These are phyloP conservation scores for Suillus weaverae DNA, from an alignment of 768 basidiomycete genomes.

Conservation along the genomic window DNA sequence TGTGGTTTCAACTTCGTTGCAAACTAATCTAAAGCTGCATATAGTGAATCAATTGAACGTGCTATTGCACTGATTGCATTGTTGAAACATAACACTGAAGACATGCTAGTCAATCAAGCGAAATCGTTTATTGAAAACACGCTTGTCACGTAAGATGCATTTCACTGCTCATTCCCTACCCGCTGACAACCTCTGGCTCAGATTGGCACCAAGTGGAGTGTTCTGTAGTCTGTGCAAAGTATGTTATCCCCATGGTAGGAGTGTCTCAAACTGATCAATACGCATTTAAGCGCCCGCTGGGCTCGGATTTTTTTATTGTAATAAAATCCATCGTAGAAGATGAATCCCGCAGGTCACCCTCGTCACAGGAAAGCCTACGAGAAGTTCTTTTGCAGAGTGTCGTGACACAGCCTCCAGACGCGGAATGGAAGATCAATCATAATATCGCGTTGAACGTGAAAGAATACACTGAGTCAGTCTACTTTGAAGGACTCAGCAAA, in stretches of 20 bases:
- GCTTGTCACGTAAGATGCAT: constrained; percentile 44
- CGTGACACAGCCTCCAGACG: constrained; percentile 47
- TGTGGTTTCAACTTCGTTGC: background rate
- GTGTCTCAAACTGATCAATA: constrained; percentile 3
- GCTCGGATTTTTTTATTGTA: constrained; percentile 51
- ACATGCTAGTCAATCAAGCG: constrained; percentile 58
- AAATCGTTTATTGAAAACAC: constrained; percentile 53
- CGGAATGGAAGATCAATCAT: constrained; percentile 51
- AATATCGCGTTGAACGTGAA: constrained; percentile 57
- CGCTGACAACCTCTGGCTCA: constrained; percentile 21
- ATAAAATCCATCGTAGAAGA: constrained; percentile 47
- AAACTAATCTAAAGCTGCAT: background rate
- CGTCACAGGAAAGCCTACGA: constrained; percentile 36
- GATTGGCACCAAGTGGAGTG: constrained; percentile 59
- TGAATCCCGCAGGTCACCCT: constrained; percentile 33
- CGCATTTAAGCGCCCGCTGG: constrained; percentile 42
- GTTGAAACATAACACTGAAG: constrained; percentile 52
- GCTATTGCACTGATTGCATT: constrained; percentile 48
- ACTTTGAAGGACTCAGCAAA: constrained; percentile 50
- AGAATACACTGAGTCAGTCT: constrained; percentile 56
- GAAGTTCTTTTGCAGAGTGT: constrained; percentile 60
- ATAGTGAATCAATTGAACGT: constrained; percentile 55
- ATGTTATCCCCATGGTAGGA: constrained; percentile 8
- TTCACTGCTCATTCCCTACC: background rate
- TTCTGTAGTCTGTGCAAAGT: constrained; percentile 61